Evolutionary conservation across 495 filamentous ascomycete species (phyloP).

Genomic region (Bathelium albidoporum): DNA sequence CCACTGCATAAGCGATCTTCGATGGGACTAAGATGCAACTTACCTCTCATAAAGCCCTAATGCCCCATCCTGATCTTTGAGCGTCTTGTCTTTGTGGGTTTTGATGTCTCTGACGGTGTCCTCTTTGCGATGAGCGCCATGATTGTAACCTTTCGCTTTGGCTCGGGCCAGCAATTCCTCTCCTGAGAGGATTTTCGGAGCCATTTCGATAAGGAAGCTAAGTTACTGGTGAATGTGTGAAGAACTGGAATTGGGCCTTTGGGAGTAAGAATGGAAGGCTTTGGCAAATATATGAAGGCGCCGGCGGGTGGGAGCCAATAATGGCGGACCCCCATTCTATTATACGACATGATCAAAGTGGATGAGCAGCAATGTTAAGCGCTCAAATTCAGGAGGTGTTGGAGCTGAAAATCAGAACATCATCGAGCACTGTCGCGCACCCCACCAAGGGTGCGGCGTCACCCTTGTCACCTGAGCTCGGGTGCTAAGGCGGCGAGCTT

Average conservation of each 20-base stretch:
- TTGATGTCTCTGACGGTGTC: conserved; percentile 6
- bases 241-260: neutral
- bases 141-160: neutral
- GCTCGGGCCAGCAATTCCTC: conserved; percentile 7
- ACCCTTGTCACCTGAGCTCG: neutral
- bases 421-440: neutral
- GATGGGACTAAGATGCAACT: neutral
- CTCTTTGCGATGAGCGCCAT: neutral
- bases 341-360: neutral
- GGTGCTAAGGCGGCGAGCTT: neutral
- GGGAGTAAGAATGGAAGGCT: neutral
- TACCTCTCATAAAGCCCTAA: neutral
- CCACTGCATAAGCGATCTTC: conserved; percentile 2
- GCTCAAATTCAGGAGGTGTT: neutral
- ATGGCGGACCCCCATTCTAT: neutral
- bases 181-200: neutral
- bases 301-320: neutral
- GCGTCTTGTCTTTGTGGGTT: neutral
- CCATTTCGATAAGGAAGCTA: neutral
- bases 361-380: neutral
- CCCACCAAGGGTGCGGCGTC: neutral
- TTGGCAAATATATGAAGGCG: neutral
- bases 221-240: neutral
- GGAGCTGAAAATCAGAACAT: neutral
- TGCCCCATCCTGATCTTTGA: neutral